These are phyloP conservation scores for Plenodomus tracheiphilus DNA, from an alignment of 2,329 filamentous ascomycete species.

Conservation along the genomic window DNA sequence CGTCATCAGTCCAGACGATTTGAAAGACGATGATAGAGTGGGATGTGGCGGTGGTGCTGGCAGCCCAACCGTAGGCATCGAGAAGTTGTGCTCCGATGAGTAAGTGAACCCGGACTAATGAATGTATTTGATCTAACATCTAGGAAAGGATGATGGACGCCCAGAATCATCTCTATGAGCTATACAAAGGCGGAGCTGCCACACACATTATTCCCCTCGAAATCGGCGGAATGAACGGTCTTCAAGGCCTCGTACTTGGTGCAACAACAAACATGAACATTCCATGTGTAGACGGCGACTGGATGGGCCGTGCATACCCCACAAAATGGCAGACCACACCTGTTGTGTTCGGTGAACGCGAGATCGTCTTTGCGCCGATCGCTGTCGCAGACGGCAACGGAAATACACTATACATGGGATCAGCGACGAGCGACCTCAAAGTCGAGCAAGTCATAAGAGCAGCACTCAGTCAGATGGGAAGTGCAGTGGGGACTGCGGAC, in stretches of 20 bases:
- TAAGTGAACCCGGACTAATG: conserved; percentile 14
- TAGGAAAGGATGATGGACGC: conserved; percentile 42
- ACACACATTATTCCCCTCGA: conserved; percentile 48
- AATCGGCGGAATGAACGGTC: conserved; percentile 54
- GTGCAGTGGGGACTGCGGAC: conserved; percentile 41
- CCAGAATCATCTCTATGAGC: conserved; percentile 40
- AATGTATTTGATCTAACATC: conserved; percentile 1
- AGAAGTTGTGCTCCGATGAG: conserved; percentile 49
- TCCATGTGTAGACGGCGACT: conserved; percentile 52
- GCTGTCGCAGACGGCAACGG: conserved; percentile 48
- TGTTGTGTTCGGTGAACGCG: conserved; percentile 47
- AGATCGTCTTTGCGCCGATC: conserved; percentile 46
- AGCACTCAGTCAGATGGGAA: conserved; percentile 43
- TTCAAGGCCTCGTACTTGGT: conserved; percentile 45
- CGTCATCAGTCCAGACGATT: conserved; percentile 47
- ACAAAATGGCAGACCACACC: conserved; percentile 51
- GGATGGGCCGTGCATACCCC: conserved; percentile 55
- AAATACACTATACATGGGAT: conserved; percentile 46
- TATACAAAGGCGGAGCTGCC: conserved; percentile 36
- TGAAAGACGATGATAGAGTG: conserved; percentile 51
- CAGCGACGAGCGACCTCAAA: conserved; percentile 42
- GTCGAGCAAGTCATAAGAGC: conserved; percentile 45
- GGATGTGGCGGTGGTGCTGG: conserved; percentile 52
- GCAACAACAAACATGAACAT: conserved; percentile 46
- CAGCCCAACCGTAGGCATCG: conserved; percentile 49